Percentiles rank a stretch among this genome's conserved stretches.
Evolutionary conservation across 345 rosid species (phyloP).

Genomic region (Aegle marmelos): DNA sequence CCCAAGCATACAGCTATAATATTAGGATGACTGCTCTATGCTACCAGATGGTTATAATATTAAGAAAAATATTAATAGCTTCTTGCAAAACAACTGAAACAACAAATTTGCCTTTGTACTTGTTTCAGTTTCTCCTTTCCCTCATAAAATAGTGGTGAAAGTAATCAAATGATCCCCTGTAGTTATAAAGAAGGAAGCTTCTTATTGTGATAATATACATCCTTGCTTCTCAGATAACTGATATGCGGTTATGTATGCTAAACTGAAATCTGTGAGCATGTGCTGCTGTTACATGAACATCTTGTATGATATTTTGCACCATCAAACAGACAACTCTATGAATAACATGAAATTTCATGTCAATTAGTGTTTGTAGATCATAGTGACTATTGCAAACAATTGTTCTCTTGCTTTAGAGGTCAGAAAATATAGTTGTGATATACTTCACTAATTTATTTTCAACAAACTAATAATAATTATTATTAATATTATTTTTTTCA

Average conservation of each 20-base stretch:
- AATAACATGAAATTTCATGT: not conserved
- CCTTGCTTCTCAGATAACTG: not conserved
- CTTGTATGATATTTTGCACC: not conserved
- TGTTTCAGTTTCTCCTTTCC: not conserved
- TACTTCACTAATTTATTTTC: not conserved
- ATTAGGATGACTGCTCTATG: not conserved
- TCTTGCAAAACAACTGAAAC: not conserved
- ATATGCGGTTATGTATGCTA: not conserved
- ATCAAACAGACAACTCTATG: no score
- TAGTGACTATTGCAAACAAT: not conserved
- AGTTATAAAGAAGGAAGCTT: not conserved
- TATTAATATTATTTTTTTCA: conserved; percentile 13
- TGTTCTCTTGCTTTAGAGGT: not conserved
- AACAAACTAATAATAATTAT: not conserved
- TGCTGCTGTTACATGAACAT: not conserved
- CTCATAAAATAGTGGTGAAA: not conserved
- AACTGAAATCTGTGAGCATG: not conserved
- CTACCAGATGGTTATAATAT: not conserved
- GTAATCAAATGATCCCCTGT: not conserved
- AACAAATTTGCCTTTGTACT: not conserved
- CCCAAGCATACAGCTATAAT: not conserved
- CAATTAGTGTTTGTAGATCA: not conserved
- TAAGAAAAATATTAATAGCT: no score
- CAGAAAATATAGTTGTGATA: not conserved
- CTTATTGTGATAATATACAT: not conserved